Conservation (phyloP, 2,329 filamentous ascomycete species). For the Trichophyton equinum region DNA sequence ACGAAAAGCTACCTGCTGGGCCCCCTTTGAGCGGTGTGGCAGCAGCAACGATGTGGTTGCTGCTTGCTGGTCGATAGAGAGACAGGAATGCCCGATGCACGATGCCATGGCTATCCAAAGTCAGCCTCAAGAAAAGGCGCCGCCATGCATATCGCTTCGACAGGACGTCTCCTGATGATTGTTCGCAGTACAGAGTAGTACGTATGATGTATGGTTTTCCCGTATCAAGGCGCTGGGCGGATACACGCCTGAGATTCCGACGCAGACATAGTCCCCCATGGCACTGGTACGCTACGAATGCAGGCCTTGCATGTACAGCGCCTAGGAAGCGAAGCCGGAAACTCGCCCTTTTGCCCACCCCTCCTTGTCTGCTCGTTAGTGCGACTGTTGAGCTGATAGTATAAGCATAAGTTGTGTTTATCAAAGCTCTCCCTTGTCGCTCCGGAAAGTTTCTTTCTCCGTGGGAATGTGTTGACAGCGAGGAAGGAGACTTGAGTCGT, state of each 20-base stretch:
- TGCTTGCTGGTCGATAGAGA: no score
- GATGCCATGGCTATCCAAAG: background rate
- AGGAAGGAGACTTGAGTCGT: no score
- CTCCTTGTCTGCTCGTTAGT: no score
- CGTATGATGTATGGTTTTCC: background rate
- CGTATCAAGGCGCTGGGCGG: background rate
- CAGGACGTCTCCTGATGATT: background rate
- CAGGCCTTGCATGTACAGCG: background rate
- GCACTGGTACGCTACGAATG: background rate
- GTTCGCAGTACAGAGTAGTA: no score
- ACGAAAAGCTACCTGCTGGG: background rate
- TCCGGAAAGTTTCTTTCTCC: background rate
- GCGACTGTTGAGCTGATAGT: background rate
- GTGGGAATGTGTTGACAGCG: background rate
- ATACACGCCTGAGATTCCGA: background rate
- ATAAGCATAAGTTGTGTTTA: background rate
- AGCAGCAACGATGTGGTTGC: background rate
- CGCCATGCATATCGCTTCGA: background rate
- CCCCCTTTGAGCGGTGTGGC: background rate
- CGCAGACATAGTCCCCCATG: background rate
- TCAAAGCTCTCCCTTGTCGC: background rate
- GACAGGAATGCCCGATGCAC: background rate
- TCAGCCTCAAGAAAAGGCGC: background rate
- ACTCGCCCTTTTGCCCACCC: background rate
- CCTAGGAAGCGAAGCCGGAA: background rate